phyloP scores from a whole-genome alignment of 176 grass and related monocot species.

The Luzula sylvatica region DNA sequence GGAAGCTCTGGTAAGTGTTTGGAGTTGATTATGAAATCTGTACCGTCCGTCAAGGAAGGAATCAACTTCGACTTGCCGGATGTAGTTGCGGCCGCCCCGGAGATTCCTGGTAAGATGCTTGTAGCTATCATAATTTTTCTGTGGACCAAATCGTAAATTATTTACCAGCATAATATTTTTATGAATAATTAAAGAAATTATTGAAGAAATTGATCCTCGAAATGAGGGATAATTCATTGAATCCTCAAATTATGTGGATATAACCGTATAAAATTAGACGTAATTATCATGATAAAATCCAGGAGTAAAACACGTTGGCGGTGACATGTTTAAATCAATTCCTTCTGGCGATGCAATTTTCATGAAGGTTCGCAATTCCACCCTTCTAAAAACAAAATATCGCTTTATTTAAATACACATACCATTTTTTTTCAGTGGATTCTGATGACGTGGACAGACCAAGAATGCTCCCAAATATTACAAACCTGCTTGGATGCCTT shows the following conservation, averaged over 20 bases:
- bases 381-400: background rate
- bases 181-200: too few species aligned
- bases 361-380: constrained; percentile 55
- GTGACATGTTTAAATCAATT: constrained; percentile 80
- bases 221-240: too few species aligned
- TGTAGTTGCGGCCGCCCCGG: constrained; percentile 55
- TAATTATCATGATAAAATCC: constrained; percentile 6
- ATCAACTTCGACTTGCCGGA: constrained; percentile 86
- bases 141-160: too few species aligned
- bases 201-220: too few species aligned
- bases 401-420: background rate
- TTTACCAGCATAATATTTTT: too few species aligned
- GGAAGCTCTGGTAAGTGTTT: constrained; percentile 77
- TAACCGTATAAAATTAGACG: too few species aligned
- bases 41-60: constrained; percentile 29
- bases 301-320: constrained; percentile 68
- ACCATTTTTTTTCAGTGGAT: constrained; percentile 39
- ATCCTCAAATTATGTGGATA: too few species aligned
- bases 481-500: constrained; percentile 54
- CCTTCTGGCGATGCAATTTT: constrained; percentile 76
- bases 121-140: too few species aligned
- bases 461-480: constrained; percentile 66
- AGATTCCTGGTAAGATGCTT: constrained; percentile 45
- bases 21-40: constrained; percentile 54
- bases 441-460: constrained; percentile 72